Percentiles rank a stretch among this genome's conserved stretches.
Conservation (phyloP, 2,329 filamentous ascomycete species). For the Epichloe sibirici region DNA sequence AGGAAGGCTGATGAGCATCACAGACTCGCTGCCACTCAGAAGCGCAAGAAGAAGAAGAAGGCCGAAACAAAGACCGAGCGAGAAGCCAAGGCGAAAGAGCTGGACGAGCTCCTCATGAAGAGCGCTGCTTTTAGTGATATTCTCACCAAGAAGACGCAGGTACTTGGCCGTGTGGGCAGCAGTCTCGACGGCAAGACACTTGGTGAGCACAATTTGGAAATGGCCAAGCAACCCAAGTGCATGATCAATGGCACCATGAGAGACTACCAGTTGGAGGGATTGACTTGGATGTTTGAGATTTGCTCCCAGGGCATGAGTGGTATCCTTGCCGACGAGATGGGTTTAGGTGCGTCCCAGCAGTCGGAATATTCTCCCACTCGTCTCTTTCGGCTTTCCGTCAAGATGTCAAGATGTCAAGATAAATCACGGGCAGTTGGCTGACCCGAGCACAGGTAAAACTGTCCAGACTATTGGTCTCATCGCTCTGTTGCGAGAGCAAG, state of each 20-base stretch:
- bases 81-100: conserved; percentile 44
- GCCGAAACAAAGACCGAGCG: conserved; percentile 40
- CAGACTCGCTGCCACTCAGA: conserved; percentile 24
- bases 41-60: conserved; percentile 36
- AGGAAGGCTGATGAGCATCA: conserved; percentile 37
- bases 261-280: conserved; percentile 83
- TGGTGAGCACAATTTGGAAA: conserved; percentile 56
- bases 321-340: conserved; percentile 91
- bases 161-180: conserved; percentile 48
- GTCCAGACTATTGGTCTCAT: conserved; percentile 83
- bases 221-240: conserved; percentile 75
- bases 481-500: conserved; percentile 76
- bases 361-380: not conserved
- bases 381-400: not conserved
- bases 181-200: conserved; percentile 46
- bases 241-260: conserved; percentile 84
- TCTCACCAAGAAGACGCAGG: conserved; percentile 50
- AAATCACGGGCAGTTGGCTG: not conserved
- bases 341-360: conserved; percentile 40
- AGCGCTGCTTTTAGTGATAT: conserved; percentile 51
- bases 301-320: conserved; percentile 74
- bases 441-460: conserved; percentile 57
- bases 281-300: conserved; percentile 90
- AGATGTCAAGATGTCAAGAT: too few relatives aligned
- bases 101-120: conserved; percentile 47